phyloP scores from a whole-genome alignment of 2,329 filamentous ascomycete species.

The Penicillium sp. region DNA sequence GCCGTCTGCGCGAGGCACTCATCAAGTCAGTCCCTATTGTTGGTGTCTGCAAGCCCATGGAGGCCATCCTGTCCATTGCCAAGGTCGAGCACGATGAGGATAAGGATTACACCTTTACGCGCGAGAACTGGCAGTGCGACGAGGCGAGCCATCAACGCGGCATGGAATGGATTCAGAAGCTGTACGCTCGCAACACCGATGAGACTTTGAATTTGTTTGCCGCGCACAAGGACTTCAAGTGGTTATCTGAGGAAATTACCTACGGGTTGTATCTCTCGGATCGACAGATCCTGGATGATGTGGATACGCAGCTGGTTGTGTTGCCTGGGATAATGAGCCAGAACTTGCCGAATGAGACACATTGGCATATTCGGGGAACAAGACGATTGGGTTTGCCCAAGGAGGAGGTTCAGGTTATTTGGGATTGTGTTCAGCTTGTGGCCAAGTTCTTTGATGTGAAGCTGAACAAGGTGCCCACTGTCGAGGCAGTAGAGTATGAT shows the following conservation, averaged over 20 bases:
- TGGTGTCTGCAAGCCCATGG: slow-evolving; percentile 63
- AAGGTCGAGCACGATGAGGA: slow-evolving; percentile 56
- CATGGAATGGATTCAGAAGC: slow-evolving; percentile 55
- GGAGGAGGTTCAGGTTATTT: slow-evolving; percentile 42
- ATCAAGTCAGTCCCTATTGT: slow-evolving; percentile 60
- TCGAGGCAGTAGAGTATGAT: slow-evolving; percentile 33
- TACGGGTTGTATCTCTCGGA: slow-evolving; percentile 60
- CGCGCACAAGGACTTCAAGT: slow-evolving; percentile 56
- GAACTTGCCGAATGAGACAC: slow-evolving; percentile 41
- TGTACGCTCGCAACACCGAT: slow-evolving; percentile 54
- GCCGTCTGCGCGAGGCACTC: slow-evolving; percentile 54
- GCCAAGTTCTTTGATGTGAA: slow-evolving; percentile 28
- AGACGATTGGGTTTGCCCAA: slow-evolving; percentile 40
- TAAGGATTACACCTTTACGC: slow-evolving; percentile 55
- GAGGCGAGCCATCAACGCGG: slow-evolving; percentile 55
- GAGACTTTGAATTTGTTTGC: slow-evolving; percentile 33
- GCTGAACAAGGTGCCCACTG: slow-evolving; percentile 33
- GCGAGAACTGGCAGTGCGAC: slow-evolving; percentile 60
- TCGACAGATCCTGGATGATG: slow-evolving; percentile 39
- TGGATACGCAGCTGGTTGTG: slow-evolving; percentile 48
- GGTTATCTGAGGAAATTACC: slow-evolving; percentile 70
- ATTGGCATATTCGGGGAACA: slow-evolving; percentile 49
- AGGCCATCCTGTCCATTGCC: slow-evolving; percentile 58
- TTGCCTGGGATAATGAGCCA: slow-evolving; percentile 48
- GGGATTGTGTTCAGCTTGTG: slow-evolving; percentile 32